Conservation (phyloP, 2,329 filamentous ascomycete genomes). For the Botrytis pseudocinerea region DNA sequence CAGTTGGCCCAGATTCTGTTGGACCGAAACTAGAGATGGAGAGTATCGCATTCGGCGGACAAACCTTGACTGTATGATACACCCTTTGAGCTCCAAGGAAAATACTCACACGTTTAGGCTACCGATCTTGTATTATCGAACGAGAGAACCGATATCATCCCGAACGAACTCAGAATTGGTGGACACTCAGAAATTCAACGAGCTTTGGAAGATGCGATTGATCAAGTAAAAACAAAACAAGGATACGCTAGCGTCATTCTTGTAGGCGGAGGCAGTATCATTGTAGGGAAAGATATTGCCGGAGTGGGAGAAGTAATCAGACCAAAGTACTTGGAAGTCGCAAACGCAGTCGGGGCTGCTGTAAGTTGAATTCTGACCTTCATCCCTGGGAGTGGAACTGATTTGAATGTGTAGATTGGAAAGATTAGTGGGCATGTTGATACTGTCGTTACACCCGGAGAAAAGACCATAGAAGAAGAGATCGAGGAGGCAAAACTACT, state of each 20-base stretch:
- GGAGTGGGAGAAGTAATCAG: slow-evolving; percentile 53
- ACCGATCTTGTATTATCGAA: slow-evolving; percentile 33
- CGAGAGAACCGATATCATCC: slow-evolving; percentile 21
- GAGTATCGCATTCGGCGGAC: slow-evolving; percentile 54
- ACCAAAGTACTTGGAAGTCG: slow-evolving; percentile 55
- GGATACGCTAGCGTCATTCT: slow-evolving; percentile 54
- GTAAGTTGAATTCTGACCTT: slow-evolving; percentile 41
- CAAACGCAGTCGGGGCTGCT: slow-evolving; percentile 62
- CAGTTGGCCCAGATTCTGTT: slow-evolving; percentile 58
- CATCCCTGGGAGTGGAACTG: background rate
- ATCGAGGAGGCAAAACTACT: slow-evolving; percentile 34
- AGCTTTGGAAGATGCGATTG: slow-evolving; percentile 55
- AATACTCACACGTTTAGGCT: slow-evolving; percentile 43
- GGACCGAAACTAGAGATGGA: slow-evolving; percentile 52
- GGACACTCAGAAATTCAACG: slow-evolving; percentile 37
- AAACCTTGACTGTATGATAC: slow-evolving; percentile 52
- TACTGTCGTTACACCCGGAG: slow-evolving; percentile 34
- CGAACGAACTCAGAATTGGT: slow-evolving; percentile 24
- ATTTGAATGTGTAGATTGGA: slow-evolving; percentile 32
- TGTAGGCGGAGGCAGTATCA: slow-evolving; percentile 58
- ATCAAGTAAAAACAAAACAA: slow-evolving; percentile 57
- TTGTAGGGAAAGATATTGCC: slow-evolving; percentile 47
- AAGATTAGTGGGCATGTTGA: slow-evolving; percentile 39
- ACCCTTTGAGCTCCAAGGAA: slow-evolving; percentile 28
- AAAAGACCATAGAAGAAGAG: slow-evolving; percentile 32